Base-by-base conservation (phyloP, 495 filamentous ascomycete genomes). In the Tuber umbilicatum region DNA sequence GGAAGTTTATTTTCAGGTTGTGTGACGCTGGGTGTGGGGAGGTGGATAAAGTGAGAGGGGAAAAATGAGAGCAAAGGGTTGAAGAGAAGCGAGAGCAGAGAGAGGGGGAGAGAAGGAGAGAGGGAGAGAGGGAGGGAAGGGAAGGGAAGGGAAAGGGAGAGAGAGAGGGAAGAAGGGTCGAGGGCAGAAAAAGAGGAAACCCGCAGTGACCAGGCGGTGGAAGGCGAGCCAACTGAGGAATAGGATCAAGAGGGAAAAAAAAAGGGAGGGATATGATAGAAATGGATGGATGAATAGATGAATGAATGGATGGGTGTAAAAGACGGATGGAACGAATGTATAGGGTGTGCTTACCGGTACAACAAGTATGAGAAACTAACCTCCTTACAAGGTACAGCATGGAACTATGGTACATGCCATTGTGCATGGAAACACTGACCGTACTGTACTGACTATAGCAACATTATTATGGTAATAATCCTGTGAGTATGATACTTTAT, bases 261-360 rank as follows among this genome's bases (percentile, higher is more conserved):
- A 69, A 68, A 76, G 67, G 45, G 67, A 70, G 37, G 77, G 75
- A 78, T 45, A 45, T 17, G 42, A 45, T 42, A 72, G 31, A 69
- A 74, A 60, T 71, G 76, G 71, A 76, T 74, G 70, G 35, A 69
- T 69, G 69, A 64, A 78, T 73, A 68, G 23, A 69, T 64, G 69
- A 70, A 42, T 50, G 50, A 10, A 60, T 60, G 50, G 50, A 72
- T 76, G 43, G 75, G 70, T 21, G 64, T 37, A 71, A 42, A 64
- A 35, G 27, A 35, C 14, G 12, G 55, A 35, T 64, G 14, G 55
- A 64, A 35, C 19, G 55, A 35, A 64, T 35, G 55, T 64, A 64
- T 35, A 14, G 55, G n/a, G 27, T 1, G 27, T 16, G 55, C 31
- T 60, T 60, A 31, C 27, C 2, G 6, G 27, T 31, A 6, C 27